Evolutionary conservation across 2,329 filamentous ascomycete genomes (phyloP).

Genomic region (Aspergillus fijiensis): DNA sequence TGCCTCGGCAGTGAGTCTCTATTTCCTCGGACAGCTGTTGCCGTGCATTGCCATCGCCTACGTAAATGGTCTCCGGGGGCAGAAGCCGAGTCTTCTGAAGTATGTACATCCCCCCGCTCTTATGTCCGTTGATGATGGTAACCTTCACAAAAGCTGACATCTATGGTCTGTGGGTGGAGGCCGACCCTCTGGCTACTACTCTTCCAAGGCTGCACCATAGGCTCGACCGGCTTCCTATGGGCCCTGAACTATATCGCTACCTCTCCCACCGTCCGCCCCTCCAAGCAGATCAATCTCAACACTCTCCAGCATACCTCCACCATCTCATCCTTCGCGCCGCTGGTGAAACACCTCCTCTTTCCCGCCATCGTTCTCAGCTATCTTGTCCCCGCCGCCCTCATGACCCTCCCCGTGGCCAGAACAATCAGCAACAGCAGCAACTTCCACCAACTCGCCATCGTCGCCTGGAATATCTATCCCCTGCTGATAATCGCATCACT

Average conservation of each 20-base stretch:
- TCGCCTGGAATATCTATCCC: constrained; percentile 1
- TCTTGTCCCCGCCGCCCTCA: not conserved
- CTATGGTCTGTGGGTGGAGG: not conserved
- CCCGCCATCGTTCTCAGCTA: not conserved
- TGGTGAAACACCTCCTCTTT: not conserved
- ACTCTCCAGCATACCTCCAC: not conserved
- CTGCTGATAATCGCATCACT: not conserved
- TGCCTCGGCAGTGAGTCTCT: not conserved
- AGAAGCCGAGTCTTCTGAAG: not conserved
- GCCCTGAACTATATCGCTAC: not conserved
- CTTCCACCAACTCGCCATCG: not conserved
- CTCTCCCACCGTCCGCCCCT: not conserved
- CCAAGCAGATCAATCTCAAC: too few species aligned
- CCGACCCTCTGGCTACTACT: constrained; percentile 2
- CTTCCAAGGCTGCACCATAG: not conserved
- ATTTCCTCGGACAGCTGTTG: constrained; percentile 4
- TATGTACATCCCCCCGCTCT: not conserved
- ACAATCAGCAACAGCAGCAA: not conserved
- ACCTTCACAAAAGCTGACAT: too few species aligned
- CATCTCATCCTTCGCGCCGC: not conserved
- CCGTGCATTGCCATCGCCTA: not conserved
- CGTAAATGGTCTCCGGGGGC: not conserved
- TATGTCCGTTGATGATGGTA: too few species aligned
- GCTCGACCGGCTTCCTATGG: not conserved
- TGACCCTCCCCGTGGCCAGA: not conserved